Percentiles rank a stretch among this genome's conserved stretches.
Conservation (phyloP, 1,139 yeast species). For the Scheffersomyces illinoinensis region DNA sequence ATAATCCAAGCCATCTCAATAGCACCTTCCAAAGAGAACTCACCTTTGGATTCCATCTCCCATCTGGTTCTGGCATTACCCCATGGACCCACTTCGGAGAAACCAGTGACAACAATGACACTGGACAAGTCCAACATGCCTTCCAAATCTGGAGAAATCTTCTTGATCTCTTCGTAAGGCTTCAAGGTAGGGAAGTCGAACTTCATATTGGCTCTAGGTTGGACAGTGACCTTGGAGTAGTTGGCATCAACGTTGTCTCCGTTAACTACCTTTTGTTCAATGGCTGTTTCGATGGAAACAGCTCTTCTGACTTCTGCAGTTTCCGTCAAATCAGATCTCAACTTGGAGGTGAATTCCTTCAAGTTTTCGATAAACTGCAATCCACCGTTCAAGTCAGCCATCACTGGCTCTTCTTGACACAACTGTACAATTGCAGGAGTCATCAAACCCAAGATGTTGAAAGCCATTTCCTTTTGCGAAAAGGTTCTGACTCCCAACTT, state of each 20-base stretch:
- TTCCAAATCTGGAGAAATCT: slow-evolving; percentile 72
- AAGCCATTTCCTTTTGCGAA: slow-evolving; percentile 99
- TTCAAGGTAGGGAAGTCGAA: slow-evolving; percentile 90
- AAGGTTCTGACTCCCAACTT: slow-evolving; percentile 94
- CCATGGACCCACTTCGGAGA: slow-evolving; percentile 99
- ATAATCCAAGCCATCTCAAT: slow-evolving; percentile 99
- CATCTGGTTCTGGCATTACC: slow-evolving; percentile 99
- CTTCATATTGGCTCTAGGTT: slow-evolving; percentile 94
- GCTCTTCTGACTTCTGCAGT: slow-evolving; percentile 94
- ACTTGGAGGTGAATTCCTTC: slow-evolving; percentile 80
- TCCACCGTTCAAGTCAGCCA: slow-evolving; percentile 99
- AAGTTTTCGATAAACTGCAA: slow-evolving; percentile 90
- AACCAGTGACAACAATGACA: slow-evolving; percentile 94
- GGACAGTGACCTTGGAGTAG: slow-evolving; percentile 69
- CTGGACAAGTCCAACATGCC: slow-evolving; percentile 91
- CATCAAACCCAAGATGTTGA: slow-evolving; percentile 91
- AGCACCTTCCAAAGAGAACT: slow-evolving; percentile 96
- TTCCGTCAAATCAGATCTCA: slow-evolving; percentile 80
- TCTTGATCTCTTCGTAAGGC: slow-evolving; percentile 71
- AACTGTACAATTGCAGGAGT: slow-evolving; percentile 82
- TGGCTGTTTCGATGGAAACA: slow-evolving; percentile 87
- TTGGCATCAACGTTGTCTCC: slow-evolving; percentile 91
- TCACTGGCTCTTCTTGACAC: slow-evolving; percentile 91
- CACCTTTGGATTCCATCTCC: slow-evolving; percentile 98
- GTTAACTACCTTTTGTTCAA: slow-evolving; percentile 88